Evolutionary conservation across 805 yeast genomes (phyloP), one percentile per base, ranked within the genome.

Genomic region (Ogataea pini): DNA sequence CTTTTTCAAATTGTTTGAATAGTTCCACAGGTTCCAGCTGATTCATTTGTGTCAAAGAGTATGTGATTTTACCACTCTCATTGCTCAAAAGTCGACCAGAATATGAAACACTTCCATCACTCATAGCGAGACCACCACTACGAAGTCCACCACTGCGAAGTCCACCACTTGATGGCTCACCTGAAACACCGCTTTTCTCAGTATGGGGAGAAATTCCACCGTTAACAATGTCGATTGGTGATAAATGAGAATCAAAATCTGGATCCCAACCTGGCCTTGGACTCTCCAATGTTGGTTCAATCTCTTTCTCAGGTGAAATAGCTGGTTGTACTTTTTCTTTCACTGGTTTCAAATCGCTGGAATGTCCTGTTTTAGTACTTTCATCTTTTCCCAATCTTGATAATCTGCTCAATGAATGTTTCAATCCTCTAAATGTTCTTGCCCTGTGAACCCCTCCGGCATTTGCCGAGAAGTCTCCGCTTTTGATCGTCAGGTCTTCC

Each of bases 211-310:
- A 52, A 20, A 49, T 41, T 7, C 47, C 49, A 13, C 42, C 51
- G 19, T 49, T 49, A 9, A 57, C 57, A 7, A 57, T 33, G 19
- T 52, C 51, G 20, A 56, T 51, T n/a, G 61, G 61, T 13, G 61
- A 56, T 12, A 56, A 24, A 22, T 48, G 48, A 1, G 47, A 32
- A 22, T 53, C 54, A n/a, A 47, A 28, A 29, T 42, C 33, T 4
- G 55, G 51, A 27, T 46, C 52, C 57, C 55, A 54, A 38, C 40
- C 28, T 5, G 51, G 37, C 33, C 40, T 18, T 12, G 24, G 33
- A 27, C 29, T 16, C 8, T 41, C 44, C 4, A 13, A 13, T 18
- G 13, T 20, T 20, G 22, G 38, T 24, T 42, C 40, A 18, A 7
- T 28, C 20, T 24, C 19, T n/a, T 13, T 17, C 3, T 28, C 36